Evolutionary conservation across 23 red algal genomes (phyloP), one percentile per base, ranked within the genome.

Genomic region (Gracilariopsis chorda): DNA sequence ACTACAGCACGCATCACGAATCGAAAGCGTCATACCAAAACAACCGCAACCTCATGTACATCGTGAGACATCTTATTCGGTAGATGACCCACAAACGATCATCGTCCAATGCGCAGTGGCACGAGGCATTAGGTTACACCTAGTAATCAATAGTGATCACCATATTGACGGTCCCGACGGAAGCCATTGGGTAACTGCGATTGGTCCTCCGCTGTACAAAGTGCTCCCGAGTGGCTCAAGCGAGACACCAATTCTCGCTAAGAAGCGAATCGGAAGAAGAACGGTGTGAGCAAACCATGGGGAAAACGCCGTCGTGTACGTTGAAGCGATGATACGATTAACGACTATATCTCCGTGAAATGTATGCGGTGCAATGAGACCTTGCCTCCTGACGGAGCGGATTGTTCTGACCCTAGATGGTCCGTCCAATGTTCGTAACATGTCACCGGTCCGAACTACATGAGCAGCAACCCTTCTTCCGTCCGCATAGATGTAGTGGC

Each of bases 401-500:
- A 84, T n/a, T 44, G 51, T 21, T 62, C 56, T 58, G 5, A 84
- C 80, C 11, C 45, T 11, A 0, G 80, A 61, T 9, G 34, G 65
- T 3, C 84, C 84, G 25, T 88, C 47, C 67, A 75, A 17, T 16
- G 69, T 75, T 32, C 67, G 84, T 29, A 88, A 55, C 34, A 25
- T 47, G 48, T 88, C 84, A 21, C 84, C 84, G 13, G 57, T 28
- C 29, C 55, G 46, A 28, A 88, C 40, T 25, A 19, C 27, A 32
- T 16, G 27, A 0, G 84, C 84, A 34, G 84, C 67, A 11, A 55
- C 44, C 14, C 65, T 41, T 58, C 52, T 43, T 4, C 43, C 41
- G 32, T 88, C 76, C 19, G 69, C 84, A 44, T 88, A 88, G 48
- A 88, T 88, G 67, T 88, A 88, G 48, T 88, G 84, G 37, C 84